Conservation (phyloP, 441 rosid species). For the Adansonia rubrostipa region DNA sequence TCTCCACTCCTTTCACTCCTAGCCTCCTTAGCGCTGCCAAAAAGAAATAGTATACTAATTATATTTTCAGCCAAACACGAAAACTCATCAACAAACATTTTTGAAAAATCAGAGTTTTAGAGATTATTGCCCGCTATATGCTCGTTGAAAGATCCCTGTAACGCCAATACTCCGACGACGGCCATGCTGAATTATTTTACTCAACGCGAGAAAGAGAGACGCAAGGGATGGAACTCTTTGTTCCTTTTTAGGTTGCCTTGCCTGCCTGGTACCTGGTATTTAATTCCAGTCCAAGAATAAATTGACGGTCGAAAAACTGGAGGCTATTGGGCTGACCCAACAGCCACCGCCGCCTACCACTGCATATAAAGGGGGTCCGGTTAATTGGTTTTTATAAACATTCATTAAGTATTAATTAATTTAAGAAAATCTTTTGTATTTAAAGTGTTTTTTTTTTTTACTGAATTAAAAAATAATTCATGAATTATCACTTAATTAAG, state of each 20-base stretch:
- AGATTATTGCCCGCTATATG: constrained; percentile 66
- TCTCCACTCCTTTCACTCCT: constrained; percentile 85
- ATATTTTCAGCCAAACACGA: background rate
- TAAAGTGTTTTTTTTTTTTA: no score
- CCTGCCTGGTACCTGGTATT: background rate
- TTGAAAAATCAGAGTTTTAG: background rate
- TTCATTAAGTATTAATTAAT: no score
- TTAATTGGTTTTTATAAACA: no score
- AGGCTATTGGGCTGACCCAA: background rate
- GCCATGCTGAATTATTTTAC: constrained; percentile 6
- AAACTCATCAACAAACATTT: background rate
- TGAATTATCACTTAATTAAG: no score
- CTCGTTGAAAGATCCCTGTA: constrained; percentile 96
- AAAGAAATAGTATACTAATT: background rate
- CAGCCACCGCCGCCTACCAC: background rate
- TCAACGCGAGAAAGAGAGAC: background rate
- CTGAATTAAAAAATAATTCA: no score
- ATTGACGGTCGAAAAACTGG: background rate
- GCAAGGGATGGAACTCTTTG: background rate
- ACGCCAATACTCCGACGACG: constrained; percentile 78
- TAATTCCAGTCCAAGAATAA: background rate
- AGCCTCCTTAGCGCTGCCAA: constrained; percentile 65
- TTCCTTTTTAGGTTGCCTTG: background rate
- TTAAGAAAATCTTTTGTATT: no score
- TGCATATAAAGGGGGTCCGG: no score